Base-by-base conservation (phyloP, 2,329 filamentous ascomycete genomes). In the Hawksworthiomyces lignivorus region DNA sequence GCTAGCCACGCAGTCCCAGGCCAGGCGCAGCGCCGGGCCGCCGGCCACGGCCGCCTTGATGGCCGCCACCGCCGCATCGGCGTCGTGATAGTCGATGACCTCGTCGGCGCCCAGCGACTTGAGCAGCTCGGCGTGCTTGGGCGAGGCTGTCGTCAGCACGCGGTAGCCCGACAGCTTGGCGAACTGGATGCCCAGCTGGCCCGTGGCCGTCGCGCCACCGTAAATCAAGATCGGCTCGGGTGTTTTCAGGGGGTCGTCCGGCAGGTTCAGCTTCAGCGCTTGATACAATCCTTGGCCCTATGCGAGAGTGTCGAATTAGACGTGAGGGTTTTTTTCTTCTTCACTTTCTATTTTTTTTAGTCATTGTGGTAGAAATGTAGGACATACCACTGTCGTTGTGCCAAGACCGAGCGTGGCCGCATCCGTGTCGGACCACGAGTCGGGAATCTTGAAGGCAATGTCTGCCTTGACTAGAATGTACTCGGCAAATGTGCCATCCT, bases 171-270 rank as follows among this genome's bases (percentile, higher is more conserved):
- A 63, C n/a, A 60, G 52, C 48, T 62, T 64, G 41, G 64, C 64
- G 47, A 53, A 64, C 51, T 69, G 66, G 48, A 71, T 65, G 5
- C 57, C 67, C 41, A 74, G 69, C 33, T 75, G 70, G 54, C 69
- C 70, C 0, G 75, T 75, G 2, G 73, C 74, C 9, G 70, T 78
- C 55, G 71, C 70, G 14, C 64, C 67, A 31, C 66, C 69, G 41
- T 70, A 68, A 46, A 69, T 67, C 18, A 70, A 49, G 30, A 71
- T 50, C 0, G 65, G 58, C 22, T 55, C 41, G 6, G 67, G 60
- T 18, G 38, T 39, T 5, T 26, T 21, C 21, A 48, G 15, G 4
- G 44, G 46, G 8, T 53, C 42, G 17, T 51, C 59, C 1, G 77
- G 77, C 4, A 75, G 56, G 0, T 67, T 62, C 0, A 74, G 61